These are phyloP conservation scores for Wickerhamomyces tratensis DNA, from an alignment of 805 yeast genomes.

Conservation along the genomic window DNA sequence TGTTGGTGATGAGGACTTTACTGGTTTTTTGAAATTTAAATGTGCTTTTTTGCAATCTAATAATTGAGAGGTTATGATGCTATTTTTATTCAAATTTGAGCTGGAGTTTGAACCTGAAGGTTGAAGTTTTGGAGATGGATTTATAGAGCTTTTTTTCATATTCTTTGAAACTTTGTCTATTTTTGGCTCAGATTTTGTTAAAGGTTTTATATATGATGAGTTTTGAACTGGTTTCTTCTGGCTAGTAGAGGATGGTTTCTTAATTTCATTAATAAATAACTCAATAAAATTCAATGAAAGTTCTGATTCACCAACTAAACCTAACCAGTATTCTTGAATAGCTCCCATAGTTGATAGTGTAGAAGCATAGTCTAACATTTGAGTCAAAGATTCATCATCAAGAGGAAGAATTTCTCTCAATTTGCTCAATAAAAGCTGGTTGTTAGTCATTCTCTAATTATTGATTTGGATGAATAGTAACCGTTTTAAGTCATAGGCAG, in stretches of 20 bases:
- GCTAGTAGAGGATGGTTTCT: constrained; percentile 1
- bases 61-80: constrained; percentile 38
- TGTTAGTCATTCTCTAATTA: not conserved
- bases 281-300: constrained; percentile 1
- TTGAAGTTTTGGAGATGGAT: constrained; percentile 2
- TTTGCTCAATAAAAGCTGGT: constrained; percentile 5
- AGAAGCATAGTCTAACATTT: constrained; percentile 45
- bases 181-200: not conserved
- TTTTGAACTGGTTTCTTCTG: no score
- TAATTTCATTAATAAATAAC: not conserved
- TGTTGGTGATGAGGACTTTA: not conserved
- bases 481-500: no score
- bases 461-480: no score
- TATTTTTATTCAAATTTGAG: constrained; percentile 3
- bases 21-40: not conserved
- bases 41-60: constrained; percentile 22
- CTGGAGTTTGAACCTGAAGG: constrained; percentile 1
- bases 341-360: constrained; percentile 36
- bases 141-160: no score
- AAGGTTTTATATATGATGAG: not conserved
- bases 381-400: constrained; percentile 44
- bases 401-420: constrained; percentile 37
- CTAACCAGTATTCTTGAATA: constrained; percentile 41
- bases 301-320: constrained; percentile 43
- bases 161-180: no score